phyloP scores from a whole-genome alignment of 768 basidiomycete genomes.

The Mycena vitilis region DNA sequence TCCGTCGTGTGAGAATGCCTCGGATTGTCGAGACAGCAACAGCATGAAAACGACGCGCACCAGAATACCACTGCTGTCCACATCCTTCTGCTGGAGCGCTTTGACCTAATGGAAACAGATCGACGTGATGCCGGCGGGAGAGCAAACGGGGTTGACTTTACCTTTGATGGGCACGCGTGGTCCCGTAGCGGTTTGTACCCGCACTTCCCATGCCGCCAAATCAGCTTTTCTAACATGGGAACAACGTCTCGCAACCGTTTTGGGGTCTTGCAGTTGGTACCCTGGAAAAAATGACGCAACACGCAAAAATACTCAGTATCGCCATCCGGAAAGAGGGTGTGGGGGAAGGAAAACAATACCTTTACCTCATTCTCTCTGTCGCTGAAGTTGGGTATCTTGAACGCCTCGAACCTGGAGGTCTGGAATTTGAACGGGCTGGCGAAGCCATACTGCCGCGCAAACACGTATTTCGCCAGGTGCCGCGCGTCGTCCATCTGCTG shows the following conservation, averaged over 20 bases:
- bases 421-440: slow-evolving; percentile 63
- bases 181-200: slow-evolving; percentile 75
- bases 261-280: slow-evolving; percentile 75
- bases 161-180: slow-evolving; percentile 83
- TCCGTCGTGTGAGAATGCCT: slow-evolving; percentile 21
- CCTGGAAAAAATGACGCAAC: slow-evolving; percentile 35
- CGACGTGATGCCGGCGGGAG: slow-evolving; percentile 2
- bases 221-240: slow-evolving; percentile 65
- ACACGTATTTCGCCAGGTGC: slow-evolving; percentile 84
- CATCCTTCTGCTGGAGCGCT: slow-evolving; percentile 49
- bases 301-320: neutral
- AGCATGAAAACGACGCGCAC: slow-evolving; percentile 48
- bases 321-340: neutral
- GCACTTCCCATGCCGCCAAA: slow-evolving; percentile 77
- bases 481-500: slow-evolving; percentile 63
- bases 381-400: slow-evolving; percentile 60
- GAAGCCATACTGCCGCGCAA: slow-evolving; percentile 83
- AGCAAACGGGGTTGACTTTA: slow-evolving; percentile 59
- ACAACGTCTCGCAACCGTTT: slow-evolving; percentile 72
- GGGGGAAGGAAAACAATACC: slow-evolving; percentile 50
- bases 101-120: slow-evolving; percentile 48
- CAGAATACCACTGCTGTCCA: slow-evolving; percentile 75
- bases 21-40: neutral
- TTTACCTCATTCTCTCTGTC: slow-evolving; percentile 79
- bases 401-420: slow-evolving; percentile 42